Percentiles rank a stretch among this genome's conserved stretches.
phyloP scores from a whole-genome alignment of 129 eudicot species.

The Flaveria robusta region DNA sequence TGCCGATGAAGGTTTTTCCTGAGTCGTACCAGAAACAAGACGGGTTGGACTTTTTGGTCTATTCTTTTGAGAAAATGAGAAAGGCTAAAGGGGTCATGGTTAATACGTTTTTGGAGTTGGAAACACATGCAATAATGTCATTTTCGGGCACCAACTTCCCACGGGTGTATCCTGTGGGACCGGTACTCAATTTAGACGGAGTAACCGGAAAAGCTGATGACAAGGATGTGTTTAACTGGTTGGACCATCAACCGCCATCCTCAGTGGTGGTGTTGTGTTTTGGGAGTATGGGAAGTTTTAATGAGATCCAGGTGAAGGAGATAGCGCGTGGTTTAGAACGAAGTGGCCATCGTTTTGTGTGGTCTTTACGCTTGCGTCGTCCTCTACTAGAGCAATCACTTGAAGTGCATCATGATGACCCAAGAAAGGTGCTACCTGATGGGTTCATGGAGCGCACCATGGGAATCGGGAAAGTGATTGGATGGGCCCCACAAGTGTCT shows the following conservation, averaged over 20 bases:
- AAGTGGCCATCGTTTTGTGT: constrained; percentile 48
- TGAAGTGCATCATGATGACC: constrained; percentile 21
- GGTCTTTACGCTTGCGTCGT: constrained; percentile 44
- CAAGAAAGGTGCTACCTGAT: constrained; percentile 33
- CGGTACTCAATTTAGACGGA: constrained; percentile 31
- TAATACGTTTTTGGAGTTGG: constrained; percentile 40
- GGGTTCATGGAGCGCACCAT: constrained; percentile 49
- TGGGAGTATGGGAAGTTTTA: constrained; percentile 58
- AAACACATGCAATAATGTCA: constrained; percentile 29
- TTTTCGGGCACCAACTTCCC: constrained; percentile 25
- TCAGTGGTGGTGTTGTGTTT: constrained; percentile 58
- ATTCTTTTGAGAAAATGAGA: constrained; percentile 10
- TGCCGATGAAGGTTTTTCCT: constrained; percentile 38
- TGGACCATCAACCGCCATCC: constrained; percentile 40
- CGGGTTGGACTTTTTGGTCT: not conserved
- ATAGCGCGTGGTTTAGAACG: constrained; percentile 50
- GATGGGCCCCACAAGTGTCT: constrained; percentile 60
- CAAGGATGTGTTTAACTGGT: constrained; percentile 30
- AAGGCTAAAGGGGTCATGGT: constrained; percentile 37
- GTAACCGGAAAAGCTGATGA: not conserved
- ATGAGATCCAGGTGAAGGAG: constrained; percentile 50
- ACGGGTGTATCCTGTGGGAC: constrained; percentile 38
- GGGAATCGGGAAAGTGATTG: constrained; percentile 48
- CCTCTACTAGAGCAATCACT: constrained; percentile 2
- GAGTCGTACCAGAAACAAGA: not conserved